Base-by-base conservation (phyloP, 768 basidiomycete genomes). In the Rhodocollybia butyracea region DNA sequence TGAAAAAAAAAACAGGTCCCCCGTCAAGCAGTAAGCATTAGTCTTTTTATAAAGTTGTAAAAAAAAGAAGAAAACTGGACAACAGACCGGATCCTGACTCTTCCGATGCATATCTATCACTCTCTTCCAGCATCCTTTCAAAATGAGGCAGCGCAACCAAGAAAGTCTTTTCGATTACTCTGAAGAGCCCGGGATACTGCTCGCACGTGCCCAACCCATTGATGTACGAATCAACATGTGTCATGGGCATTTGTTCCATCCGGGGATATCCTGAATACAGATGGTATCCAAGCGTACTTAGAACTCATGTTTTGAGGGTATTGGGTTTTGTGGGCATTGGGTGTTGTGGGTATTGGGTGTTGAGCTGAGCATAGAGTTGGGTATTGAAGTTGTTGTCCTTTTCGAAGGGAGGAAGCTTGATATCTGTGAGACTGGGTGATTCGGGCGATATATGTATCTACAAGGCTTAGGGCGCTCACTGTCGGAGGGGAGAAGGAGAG, bases 161-260 rank as follows among this genome's bases (percentile, higher is more conserved):
- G 31, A 61, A 61, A 11, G 51, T 52, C 30, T 61, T 57, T 22
- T 61, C 60, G 12, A 61, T 54, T 21, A 61, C 43, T 15, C 51
- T 38, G 41, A 57, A 61, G 3, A 61, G 54, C 19, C 21, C 36
- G 2, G 55, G 55, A 36, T 31, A 57, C 13, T 51, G 7, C 19
- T 58, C 61, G 12, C 61, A 42, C 12, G 61, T 54, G 1, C 61
- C 61, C n/a, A 60, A 31, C 4, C 60, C 60, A 46, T 62, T 62
- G 36, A 62, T 62, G 52, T 62, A 62, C 4, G 56, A 55, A 12
- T 58, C 30, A 38, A 62, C 60, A n/a, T n/a, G n/a, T n/a, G n/a
- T n/a, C n/a, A 10, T 38, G 51, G 15, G 57, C 57, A 17, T 52
- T 54, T 24, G 36, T 58, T 24, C 59, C 56, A 43, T 60, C 59